Conservation (phyloP, 495 filamentous ascomycete species). For the Aspergillus sclerotioniger region DNA sequence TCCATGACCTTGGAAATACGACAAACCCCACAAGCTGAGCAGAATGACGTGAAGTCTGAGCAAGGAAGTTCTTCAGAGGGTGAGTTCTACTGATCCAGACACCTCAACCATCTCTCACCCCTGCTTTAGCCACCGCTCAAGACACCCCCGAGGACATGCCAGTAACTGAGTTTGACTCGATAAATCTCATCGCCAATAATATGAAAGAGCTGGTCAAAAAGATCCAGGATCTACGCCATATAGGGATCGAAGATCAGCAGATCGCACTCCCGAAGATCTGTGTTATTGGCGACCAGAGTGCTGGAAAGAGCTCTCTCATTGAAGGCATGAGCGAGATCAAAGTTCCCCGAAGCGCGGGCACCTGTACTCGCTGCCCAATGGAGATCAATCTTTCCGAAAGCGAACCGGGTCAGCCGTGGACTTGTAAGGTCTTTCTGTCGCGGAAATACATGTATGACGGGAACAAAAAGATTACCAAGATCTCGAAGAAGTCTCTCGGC, state of each 20-base stretch:
- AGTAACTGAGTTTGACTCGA: slow-evolving; percentile 6
- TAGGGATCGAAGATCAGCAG: slow-evolving; percentile 53
- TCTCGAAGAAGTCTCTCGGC: slow-evolving; percentile 31
- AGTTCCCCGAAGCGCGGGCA: slow-evolving; percentile 64
- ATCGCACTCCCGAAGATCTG: slow-evolving; percentile 71
- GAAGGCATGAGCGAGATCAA: slow-evolving; percentile 77
- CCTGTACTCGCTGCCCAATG: slow-evolving; percentile 74
- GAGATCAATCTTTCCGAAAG: slow-evolving; percentile 69
- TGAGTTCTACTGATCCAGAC: not conserved
- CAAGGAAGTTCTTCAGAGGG: not conserved
- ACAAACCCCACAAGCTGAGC: not conserved
- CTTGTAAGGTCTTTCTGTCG: slow-evolving; percentile 60
- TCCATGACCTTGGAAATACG: not conserved
- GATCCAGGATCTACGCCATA: slow-evolving; percentile 45
- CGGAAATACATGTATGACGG: slow-evolving; percentile 51
- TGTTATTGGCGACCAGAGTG: slow-evolving; percentile 76
- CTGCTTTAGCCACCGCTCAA: not conserved
- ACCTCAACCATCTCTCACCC: slow-evolving; percentile 2
- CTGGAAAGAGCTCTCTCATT: slow-evolving; percentile 79
- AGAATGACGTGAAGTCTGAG: not conserved
- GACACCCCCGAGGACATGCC: slow-evolving; percentile 8
- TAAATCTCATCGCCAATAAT: slow-evolving; percentile 35
- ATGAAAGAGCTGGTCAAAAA: slow-evolving; percentile 45
- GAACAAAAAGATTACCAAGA: slow-evolving; percentile 22
- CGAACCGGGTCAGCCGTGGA: slow-evolving; percentile 50